These are phyloP conservation scores for Luffa aegyptiaca DNA, from an alignment of 306 rosid genomes.

Conservation along the genomic window DNA sequence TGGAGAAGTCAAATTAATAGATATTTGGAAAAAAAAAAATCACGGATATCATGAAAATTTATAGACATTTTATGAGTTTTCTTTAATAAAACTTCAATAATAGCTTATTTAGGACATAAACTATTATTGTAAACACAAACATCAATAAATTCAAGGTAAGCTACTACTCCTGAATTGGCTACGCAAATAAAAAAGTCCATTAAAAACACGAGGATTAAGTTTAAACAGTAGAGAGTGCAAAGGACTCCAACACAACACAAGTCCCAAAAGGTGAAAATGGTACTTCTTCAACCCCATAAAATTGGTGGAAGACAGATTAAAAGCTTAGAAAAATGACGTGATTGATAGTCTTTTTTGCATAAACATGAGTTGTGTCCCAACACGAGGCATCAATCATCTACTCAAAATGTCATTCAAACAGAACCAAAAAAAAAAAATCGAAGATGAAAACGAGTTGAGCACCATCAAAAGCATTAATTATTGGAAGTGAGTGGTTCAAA, in stretches of 20 bases:
- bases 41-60: no score
- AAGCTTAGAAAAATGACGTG: not conserved
- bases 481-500: not conserved
- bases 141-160: no score
- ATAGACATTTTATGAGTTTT: no score
- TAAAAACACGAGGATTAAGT: no score
- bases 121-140: no score
- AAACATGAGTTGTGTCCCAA: not conserved
- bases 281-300: not conserved
- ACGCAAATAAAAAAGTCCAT: no score
- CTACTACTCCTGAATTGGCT: no score
- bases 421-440: not conserved
- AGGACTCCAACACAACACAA: not conserved
- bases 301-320: conserved; percentile 1
- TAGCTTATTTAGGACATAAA: no score
- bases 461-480: not conserved
- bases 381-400: not conserved
- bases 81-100: no score
- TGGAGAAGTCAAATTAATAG: no score
- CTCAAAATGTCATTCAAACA: not conserved
- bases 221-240: not conserved
- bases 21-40: no score
- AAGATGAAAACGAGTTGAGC: not conserved
- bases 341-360: not conserved
- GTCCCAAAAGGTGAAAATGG: not conserved